These are phyloP conservation scores for Aspergillus ellipticus DNA, from an alignment of 495 filamentous ascomycete species.

Conservation along the genomic window DNA sequence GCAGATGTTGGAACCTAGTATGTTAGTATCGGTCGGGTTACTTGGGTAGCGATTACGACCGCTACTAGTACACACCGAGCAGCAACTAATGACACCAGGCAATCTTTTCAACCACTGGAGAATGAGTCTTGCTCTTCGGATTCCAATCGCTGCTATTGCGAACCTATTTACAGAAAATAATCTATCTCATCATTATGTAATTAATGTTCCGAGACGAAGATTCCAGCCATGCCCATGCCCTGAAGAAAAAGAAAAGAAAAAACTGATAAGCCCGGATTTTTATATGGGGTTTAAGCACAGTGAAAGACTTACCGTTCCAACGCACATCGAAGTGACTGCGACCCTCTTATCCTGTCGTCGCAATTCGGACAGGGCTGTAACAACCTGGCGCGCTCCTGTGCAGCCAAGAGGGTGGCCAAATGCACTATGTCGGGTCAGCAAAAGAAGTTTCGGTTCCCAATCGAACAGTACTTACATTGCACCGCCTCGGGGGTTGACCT, in stretches of 20 bases:
- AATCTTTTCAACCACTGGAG: too few relatives aligned
- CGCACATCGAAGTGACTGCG: slow-evolving; percentile 81
- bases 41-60: too few relatives aligned
- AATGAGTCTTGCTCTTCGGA: too few relatives aligned
- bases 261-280: background rate
- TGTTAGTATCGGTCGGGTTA: too few relatives aligned
- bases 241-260: too few relatives aligned
- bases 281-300: background rate
- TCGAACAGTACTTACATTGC: slow-evolving; percentile 49
- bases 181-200: background rate
- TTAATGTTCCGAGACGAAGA: slow-evolving; percentile 52
- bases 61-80: too few relatives aligned
- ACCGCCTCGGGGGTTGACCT: slow-evolving; percentile 87
- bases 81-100: too few relatives aligned
- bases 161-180: slow-evolving; percentile 2
- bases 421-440: slow-evolving; percentile 40
- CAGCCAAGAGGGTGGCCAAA: slow-evolving; percentile 78
- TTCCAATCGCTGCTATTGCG: background rate
- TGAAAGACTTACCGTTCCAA: slow-evolving; percentile 59
- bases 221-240: slow-evolving; percentile 55
- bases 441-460: slow-evolving; percentile 1
- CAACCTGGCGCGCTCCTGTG: slow-evolving; percentile 77
- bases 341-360: slow-evolving; percentile 75
- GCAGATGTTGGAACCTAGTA: too few relatives aligned
- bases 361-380: slow-evolving; percentile 77